A percentile compares a stretch with the other conserved stretches of the same genome.
These are phyloP conservation scores for Dendrobium officinale DNA, from an alignment of 106 monocot species.

Conservation along the genomic window DNA sequence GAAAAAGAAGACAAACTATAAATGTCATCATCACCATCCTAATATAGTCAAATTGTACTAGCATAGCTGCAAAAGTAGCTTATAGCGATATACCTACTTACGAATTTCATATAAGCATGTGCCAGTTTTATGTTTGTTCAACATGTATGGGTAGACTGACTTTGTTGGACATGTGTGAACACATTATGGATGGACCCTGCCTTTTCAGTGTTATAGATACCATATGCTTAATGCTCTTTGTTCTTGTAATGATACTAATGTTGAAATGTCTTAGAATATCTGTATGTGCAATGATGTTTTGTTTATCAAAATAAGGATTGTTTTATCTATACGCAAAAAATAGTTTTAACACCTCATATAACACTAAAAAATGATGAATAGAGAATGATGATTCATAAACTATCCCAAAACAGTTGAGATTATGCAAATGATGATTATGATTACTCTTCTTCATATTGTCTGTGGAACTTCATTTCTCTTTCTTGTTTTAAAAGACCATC, in stretches of 20 bases:
- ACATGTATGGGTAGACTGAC: neutral
- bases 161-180: neutral
- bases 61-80: neutral
- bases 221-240: neutral
- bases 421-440: neutral
- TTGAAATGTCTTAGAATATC: neutral
- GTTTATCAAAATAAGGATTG: neutral
- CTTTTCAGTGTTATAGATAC: neutral
- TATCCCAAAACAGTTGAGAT: neutral
- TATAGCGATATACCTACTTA: neutral
- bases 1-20: neutral
- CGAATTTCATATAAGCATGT: neutral
- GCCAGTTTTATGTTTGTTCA: neutral
- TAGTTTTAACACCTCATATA: neutral
- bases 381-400: neutral
- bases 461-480: neutral
- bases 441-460: neutral
- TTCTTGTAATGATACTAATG: neutral
- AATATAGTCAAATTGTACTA: neutral
- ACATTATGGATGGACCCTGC: neutral
- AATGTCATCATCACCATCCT: neutral
- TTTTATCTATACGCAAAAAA: neutral
- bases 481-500: neutral
- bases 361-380: neutral
- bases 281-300: neutral